Base-by-base conservation (phyloP, 306 rosid species). In the Sophora flavescens region DNA sequence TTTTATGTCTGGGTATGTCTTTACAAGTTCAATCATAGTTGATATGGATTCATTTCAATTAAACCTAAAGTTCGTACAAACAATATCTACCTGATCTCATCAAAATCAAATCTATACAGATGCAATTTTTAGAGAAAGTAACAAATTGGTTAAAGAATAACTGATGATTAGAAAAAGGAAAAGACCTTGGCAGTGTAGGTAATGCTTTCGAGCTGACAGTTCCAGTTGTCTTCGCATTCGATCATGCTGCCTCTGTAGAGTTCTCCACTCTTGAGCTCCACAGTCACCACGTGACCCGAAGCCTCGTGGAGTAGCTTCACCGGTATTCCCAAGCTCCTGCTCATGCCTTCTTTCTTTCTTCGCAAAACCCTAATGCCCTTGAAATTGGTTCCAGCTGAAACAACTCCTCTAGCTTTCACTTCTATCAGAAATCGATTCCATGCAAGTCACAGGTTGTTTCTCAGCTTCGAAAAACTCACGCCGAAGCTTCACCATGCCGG, bases 241-340 rank as follows among this genome's bases (percentile, higher is more conserved):
- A 95, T 77, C 97, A 95, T 90, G 80, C 95, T 89, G 30, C 99
- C 99, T 83, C 99, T 86, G 73, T 95, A 92, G 52, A 95, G 97
- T 87, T 95, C 99, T 3, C 99, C 99, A 61, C 99, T 95, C 83
- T 95, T 95, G 33, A 95, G 97, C 89, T 95, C 99, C 53, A 95
- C 99, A 5, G 97, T 89, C 14, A 95, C 97, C 10, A 95, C 84
- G 65, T 95, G 99, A 16, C 99, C 99, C 0, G 97, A 88, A 14
- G 99, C 97, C 81, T 95, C 99, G 89, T 95, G 97, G 48, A 95
- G 97, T 10, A 95, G 92, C 91, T 95, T 95, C 86, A 95, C 99
- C 51, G 99, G 99, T 50, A 95, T 95, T 74, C 99, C 99, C 84
- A 95, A 86, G 80, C 99, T 92, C 69, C 97, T 88, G 78, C 99